Evolutionary conservation across 306 rosid species (phyloP).

Genomic region (Dryas alaskensis): DNA sequence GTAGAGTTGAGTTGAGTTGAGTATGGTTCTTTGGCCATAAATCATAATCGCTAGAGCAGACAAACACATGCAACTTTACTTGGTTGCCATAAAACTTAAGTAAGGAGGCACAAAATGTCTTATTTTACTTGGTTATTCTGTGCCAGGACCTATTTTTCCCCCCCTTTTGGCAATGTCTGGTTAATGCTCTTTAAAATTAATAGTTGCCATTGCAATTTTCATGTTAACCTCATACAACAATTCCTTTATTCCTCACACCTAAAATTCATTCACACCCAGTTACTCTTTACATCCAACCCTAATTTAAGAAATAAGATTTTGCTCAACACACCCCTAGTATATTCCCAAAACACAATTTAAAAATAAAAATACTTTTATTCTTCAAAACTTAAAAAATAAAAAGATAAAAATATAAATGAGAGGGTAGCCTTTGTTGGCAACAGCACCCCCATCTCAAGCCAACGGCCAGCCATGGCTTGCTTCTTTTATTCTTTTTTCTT

Average conservation of each 20-base stretch:
- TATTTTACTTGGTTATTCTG: not conserved
- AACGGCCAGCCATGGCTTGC: not conserved
- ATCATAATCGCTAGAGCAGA: not conserved
- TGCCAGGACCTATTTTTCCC: not conserved
- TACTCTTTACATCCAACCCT: no score
- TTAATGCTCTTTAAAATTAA: not conserved
- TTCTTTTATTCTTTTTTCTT: not conserved
- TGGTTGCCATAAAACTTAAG: not conserved
- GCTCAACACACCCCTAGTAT: no score
- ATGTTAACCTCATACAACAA: not conserved
- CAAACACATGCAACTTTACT: not conserved
- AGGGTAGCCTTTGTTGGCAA: no score
- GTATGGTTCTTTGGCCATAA: conserved; percentile 4
- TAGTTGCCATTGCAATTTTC: not conserved
- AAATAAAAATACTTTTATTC: no score
- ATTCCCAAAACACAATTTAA: no score
- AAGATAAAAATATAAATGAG: no score
- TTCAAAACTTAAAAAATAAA: no score
- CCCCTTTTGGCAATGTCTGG: not conserved
- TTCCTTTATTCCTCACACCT: not conserved
- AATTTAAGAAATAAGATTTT: no score
- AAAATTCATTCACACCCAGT: no score
- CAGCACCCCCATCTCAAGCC: no score
- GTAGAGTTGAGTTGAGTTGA: not conserved
- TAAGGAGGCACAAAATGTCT: not conserved